A percentile compares a stretch with the other conserved stretches of the same genome.
These are phyloP conservation scores for Trichoderma guizhouense DNA, from an alignment of 2,329 filamentous ascomycete species.

Conservation along the genomic window DNA sequence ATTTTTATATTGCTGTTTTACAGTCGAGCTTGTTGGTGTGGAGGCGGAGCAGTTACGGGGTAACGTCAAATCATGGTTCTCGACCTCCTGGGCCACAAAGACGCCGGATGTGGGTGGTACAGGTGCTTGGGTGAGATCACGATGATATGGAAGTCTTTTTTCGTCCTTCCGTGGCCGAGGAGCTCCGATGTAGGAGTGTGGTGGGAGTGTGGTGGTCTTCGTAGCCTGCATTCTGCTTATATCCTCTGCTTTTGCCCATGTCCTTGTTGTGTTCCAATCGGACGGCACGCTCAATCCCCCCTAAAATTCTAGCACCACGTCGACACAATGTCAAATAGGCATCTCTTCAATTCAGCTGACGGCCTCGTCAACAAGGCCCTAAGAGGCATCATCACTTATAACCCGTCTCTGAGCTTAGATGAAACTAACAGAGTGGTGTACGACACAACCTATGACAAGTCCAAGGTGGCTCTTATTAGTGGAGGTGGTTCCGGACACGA, in stretches of 20 bases:
- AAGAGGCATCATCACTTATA: conserved; percentile 51
- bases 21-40: background rate
- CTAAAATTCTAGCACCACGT: background rate
- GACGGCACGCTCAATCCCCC: background rate
- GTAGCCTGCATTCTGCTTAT: background rate
- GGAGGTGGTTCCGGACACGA: conserved; percentile 59
- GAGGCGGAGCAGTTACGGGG: background rate
- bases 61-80: background rate
- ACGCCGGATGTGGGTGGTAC: background rate
- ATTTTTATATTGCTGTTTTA: background rate
- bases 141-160: background rate
- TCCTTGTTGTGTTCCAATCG: background rate
- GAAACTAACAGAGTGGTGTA: conserved; percentile 51
- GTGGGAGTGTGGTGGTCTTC: background rate
- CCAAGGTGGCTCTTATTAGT: conserved; percentile 49
- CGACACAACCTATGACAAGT: conserved; percentile 42
- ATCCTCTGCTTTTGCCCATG: conserved; percentile 8
- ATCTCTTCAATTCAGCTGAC: conserved; percentile 51
- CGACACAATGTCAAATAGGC: conserved; percentile 47
- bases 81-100: background rate
- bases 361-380: conserved; percentile 53
- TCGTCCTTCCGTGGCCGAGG: background rate
- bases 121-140: background rate
- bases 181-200: conserved; percentile 10
- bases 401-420: conserved; percentile 49